These are phyloP conservation scores for Ustilago xerochloae DNA, from an alignment of 1,284 basidiomycete species.

Conservation along the genomic window DNA sequence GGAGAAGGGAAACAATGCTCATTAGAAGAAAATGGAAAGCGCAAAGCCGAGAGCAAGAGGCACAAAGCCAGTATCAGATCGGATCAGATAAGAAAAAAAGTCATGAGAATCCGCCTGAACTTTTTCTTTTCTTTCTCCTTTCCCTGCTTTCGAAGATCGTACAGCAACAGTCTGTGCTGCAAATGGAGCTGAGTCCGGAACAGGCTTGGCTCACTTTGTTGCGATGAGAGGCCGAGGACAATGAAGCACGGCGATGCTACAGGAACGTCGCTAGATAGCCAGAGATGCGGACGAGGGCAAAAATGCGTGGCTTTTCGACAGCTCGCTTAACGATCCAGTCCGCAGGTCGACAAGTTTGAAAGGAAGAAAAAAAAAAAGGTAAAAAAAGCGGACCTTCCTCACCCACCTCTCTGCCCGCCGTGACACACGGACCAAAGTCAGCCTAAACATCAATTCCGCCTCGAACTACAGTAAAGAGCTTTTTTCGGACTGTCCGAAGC, in stretches of 20 bases:
- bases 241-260: not conserved
- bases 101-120: not conserved
- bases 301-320: conserved; percentile 12
- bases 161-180: not conserved
- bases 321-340: conserved; percentile 10
- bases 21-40: not conserved
- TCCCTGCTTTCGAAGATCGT: not conserved
- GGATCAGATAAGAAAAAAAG: conserved; percentile 26
- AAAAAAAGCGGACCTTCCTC: not conserved
- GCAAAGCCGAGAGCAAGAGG: conserved; percentile 1
- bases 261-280: no score
- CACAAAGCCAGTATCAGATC: conserved; percentile 23
- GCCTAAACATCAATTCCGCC: no score
- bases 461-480: no score
- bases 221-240: not conserved
- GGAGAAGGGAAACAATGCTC: not conserved
- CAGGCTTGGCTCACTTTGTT: no score
- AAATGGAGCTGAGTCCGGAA: no score
- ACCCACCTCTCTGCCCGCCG: no score
- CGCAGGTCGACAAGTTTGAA: not conserved
- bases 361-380: not conserved
- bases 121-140: not conserved
- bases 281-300: conserved; percentile 9
- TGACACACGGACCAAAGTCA: not conserved
- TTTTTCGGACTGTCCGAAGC: not conserved